Conservation (phyloP, 345 rosid species). For the Pelargonium nanum region DNA sequence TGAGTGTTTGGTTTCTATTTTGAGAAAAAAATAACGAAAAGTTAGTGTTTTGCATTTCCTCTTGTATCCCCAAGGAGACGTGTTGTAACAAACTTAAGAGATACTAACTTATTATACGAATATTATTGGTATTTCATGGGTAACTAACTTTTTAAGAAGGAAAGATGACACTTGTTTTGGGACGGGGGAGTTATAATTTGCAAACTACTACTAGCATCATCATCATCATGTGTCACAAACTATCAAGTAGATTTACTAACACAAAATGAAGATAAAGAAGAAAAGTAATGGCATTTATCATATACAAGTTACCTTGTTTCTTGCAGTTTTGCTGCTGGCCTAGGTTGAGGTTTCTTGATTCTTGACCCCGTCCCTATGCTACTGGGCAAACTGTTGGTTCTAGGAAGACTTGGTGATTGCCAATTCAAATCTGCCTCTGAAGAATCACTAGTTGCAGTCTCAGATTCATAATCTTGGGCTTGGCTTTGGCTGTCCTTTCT, state of each 20-base stretch:
- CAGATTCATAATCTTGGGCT: conserved; percentile 27
- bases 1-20: too few species aligned
- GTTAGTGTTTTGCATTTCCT: too few species aligned
- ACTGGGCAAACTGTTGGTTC: conserved; percentile 26
- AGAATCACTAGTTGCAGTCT: conserved; percentile 60
- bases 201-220: too few species aligned
- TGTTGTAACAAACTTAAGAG: too few species aligned
- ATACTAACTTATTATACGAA: too few species aligned
- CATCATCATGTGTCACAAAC: too few species aligned
- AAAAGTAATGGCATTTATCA: background rate
- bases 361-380: conserved; percentile 20
- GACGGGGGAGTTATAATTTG: too few species aligned
- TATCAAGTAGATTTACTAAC: background rate
- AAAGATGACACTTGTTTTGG: too few species aligned
- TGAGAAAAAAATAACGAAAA: too few species aligned
- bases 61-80: too few species aligned
- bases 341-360: conserved; percentile 45
- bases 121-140: too few species aligned
- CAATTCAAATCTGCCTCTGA: conserved; percentile 58
- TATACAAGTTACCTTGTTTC: conserved; percentile 34
- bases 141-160: too few species aligned
- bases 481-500: background rate
- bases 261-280: background rate
- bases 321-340: conserved; percentile 26
- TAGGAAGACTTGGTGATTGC: conserved; percentile 48